phyloP scores from a whole-genome alignment of 1,284 basidiomycete genomes.

The Pseudozyma sp. region DNA sequence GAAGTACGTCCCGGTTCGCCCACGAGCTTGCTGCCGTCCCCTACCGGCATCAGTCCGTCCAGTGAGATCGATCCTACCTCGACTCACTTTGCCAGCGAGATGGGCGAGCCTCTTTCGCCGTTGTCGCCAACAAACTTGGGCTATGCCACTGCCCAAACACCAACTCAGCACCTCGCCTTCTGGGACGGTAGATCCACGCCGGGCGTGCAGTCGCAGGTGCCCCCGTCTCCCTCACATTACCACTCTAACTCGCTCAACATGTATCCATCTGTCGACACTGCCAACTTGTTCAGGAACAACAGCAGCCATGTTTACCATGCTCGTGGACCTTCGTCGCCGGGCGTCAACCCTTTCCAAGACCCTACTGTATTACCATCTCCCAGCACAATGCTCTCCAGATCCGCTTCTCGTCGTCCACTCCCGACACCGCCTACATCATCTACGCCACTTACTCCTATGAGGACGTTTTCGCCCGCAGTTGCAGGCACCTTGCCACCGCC shows the following conservation, averaged over 20 bases:
- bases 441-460: constrained; percentile 15
- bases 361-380: neutral
- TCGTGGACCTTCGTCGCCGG: constrained; percentile 13
- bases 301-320: constrained; percentile 11
- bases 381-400: constrained; percentile 7
- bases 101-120: constrained; percentile 21
- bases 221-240: constrained; percentile 4
- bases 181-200: constrained; percentile 8
- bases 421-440: constrained; percentile 29
- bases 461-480: constrained; percentile 4
- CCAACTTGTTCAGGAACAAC: neutral
- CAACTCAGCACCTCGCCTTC: neutral
- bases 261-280: neutral
- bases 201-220: neutral
- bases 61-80: constrained; percentile 11
- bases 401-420: constrained; percentile 28
- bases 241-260: constrained; percentile 18
- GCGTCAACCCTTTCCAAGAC: constrained; percentile 25
- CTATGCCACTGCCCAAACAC: constrained; percentile 17
- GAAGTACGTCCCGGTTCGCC: constrained; percentile 23
- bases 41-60: constrained; percentile 9
- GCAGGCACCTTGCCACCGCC: neutral
- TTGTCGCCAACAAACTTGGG: constrained; percentile 15
- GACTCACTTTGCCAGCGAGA: constrained; percentile 10
- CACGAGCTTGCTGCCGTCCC: constrained; percentile 7